Conservation (phyloP, 2,329 filamentous ascomycete species). For the Sporothrix curviconia region DNA sequence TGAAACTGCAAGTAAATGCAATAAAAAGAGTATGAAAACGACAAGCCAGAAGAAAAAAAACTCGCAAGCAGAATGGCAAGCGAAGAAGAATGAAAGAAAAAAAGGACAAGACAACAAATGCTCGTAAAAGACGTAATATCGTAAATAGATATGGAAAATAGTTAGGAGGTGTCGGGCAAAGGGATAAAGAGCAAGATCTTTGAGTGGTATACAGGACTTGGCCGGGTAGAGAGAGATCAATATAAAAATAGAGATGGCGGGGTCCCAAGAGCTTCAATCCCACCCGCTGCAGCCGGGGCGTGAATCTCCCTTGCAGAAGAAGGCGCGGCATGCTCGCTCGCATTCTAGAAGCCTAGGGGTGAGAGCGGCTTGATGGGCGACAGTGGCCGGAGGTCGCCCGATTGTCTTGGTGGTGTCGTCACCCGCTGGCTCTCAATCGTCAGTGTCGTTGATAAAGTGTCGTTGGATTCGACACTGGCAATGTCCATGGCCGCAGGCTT, state of each 20-base stretch:
- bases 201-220: background rate
- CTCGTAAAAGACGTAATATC: conserved; percentile 18
- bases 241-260: background rate
- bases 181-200: background rate
- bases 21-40: background rate
- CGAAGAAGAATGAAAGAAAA: background rate
- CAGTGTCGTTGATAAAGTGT: conserved; percentile 40
- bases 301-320: background rate
- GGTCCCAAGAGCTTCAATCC: background rate
- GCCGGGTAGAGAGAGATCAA: too few relatives aligned
- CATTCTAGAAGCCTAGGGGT: conserved; percentile 51
- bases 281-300: background rate
- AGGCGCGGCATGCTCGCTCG: too few relatives aligned
- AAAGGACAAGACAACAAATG: background rate
- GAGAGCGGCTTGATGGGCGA: conserved; percentile 63
- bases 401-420: conserved; percentile 28
- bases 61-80: background rate
- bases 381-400: conserved; percentile 46
- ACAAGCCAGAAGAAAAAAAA: background rate
- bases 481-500: conserved; percentile 35
- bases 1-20: too few relatives aligned
- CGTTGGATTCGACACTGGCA: conserved; percentile 38
- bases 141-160: conserved; percentile 9
- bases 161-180: background rate
- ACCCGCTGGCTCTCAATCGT: conserved; percentile 40